These are phyloP conservation scores for Hymenoscyphus occultus DNA, from an alignment of 2,329 filamentous ascomycete genomes.

Conservation along the genomic window DNA sequence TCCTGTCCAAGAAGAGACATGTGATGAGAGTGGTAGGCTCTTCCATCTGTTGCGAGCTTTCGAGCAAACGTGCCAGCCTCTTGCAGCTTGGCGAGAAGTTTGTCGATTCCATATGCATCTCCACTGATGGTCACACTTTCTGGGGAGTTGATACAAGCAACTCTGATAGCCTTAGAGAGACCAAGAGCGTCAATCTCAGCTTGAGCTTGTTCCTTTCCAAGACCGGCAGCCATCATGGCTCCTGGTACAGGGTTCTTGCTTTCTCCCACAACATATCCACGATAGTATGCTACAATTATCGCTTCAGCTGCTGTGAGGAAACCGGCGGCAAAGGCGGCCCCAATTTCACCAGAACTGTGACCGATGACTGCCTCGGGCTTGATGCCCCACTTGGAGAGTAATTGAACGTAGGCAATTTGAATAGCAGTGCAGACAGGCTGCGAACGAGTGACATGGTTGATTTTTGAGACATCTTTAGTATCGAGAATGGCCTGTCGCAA, in stretches of 20 bases:
- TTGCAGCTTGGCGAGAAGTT: background rate
- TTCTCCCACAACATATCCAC: conserved; percentile 20
- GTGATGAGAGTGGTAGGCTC: conserved; percentile 20
- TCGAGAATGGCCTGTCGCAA: conserved; percentile 6
- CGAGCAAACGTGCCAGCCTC: conserved; percentile 22
- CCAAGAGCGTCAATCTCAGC: conserved; percentile 5
- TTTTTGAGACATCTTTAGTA: conserved; percentile 32
- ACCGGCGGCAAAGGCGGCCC: conserved; percentile 43
- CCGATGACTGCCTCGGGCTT: conserved; percentile 40
- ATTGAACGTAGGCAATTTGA: conserved; percentile 44
- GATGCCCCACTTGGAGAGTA: conserved; percentile 44
- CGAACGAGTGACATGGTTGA: conserved; percentile 35
- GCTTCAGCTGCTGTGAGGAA: conserved; percentile 36
- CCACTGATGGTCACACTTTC: conserved; percentile 30
- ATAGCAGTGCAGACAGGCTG: conserved; percentile 46
- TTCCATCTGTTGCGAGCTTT: conserved; percentile 15
- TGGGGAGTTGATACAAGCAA: conserved; percentile 34
- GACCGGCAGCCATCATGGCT: conserved; percentile 24
- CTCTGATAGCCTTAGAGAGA: conserved; percentile 5
- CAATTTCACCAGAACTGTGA: conserved; percentile 49
- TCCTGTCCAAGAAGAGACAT: conserved; percentile 11
- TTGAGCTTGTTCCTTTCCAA: conserved; percentile 12
- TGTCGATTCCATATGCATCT: conserved; percentile 14
- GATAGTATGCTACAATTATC: conserved; percentile 45
- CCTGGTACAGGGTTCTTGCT: conserved; percentile 27